Evolutionary conservation across 1,284 basidiomycete species (phyloP).

Genomic region (Ustilago lituana): DNA sequence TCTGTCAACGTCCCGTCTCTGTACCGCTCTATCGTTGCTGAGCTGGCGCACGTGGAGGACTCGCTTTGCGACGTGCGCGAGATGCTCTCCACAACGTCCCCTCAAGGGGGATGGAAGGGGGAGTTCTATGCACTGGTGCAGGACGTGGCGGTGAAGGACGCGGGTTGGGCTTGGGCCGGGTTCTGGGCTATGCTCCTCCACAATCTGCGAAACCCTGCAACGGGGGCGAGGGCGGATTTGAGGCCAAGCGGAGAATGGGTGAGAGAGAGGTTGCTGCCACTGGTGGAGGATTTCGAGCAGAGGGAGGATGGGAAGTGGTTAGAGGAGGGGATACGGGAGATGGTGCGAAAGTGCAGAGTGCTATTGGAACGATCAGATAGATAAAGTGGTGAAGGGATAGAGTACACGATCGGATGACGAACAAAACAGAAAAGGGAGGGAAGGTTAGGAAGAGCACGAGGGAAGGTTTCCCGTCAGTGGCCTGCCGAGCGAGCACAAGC

Average conservation of each 20-base stretch:
- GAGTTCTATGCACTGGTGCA: slow-evolving; percentile 55
- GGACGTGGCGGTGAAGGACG: slow-evolving; percentile 51
- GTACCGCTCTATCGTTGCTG: slow-evolving; percentile 68
- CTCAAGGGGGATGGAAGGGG: slow-evolving; percentile 24
- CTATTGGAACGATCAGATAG: no score
- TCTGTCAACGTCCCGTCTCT: slow-evolving; percentile 69
- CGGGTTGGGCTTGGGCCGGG: slow-evolving; percentile 63
- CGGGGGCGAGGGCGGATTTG: not conserved
- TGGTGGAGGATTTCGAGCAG: slow-evolving; percentile 15
- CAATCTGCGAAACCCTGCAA: slow-evolving; percentile 32
- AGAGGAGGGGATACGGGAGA: slow-evolving; percentile 5
- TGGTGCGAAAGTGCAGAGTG: slow-evolving; percentile 6
- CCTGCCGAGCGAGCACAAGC: slow-evolving; percentile 51
- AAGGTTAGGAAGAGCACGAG: slow-evolving; percentile 62
- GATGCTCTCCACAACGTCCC: slow-evolving; percentile 61
- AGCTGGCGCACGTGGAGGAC: slow-evolving; percentile 68
- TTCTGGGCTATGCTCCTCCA: slow-evolving; percentile 60
- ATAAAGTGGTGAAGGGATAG: no score
- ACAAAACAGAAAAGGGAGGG: no score
- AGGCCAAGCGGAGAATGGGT: slow-evolving; percentile 20
- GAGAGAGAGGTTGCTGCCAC: slow-evolving; percentile 8
- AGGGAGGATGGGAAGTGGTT: slow-evolving; percentile 23
- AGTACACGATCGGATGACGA: no score
- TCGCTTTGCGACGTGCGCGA: slow-evolving; percentile 70
- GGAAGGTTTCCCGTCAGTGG: slow-evolving; percentile 53